Percentiles rank a stretch among this genome's conserved stretches.
Conservation (phyloP, 2,329 filamentous ascomycete species). For the Phyllosticta citrichinensis region DNA sequence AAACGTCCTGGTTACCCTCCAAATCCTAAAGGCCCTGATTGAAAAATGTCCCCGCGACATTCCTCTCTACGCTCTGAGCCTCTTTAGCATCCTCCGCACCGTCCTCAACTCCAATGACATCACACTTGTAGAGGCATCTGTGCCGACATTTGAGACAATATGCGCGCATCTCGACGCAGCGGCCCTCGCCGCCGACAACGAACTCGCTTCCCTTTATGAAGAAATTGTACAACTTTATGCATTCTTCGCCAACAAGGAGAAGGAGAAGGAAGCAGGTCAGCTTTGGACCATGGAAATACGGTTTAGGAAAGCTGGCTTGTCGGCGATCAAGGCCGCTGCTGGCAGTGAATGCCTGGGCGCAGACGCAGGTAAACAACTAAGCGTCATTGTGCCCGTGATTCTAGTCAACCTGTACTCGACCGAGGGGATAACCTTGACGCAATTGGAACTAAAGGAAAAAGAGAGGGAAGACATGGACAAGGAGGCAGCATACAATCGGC, state of each 20-base stretch:
- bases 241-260: constrained; percentile 60
- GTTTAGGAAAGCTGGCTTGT: constrained; percentile 41
- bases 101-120: constrained; percentile 81
- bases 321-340: constrained; percentile 69
- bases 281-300: constrained; percentile 68
- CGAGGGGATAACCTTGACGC: constrained; percentile 57
- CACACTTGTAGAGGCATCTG: constrained; percentile 82
- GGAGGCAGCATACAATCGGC: constrained; percentile 53
- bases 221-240: constrained; percentile 73
- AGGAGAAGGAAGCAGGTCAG: constrained; percentile 39
- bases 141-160: constrained; percentile 77
- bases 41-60: constrained; percentile 88
- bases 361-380: constrained; percentile 65
- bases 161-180: constrained; percentile 83
- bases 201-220: constrained; percentile 73
- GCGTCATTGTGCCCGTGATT: constrained; percentile 72
- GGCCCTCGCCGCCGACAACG: constrained; percentile 73
- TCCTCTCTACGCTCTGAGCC: constrained; percentile 73
- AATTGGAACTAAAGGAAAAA: constrained; percentile 57
- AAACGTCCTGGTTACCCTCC: constrained; percentile 88
- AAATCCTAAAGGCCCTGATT: constrained; percentile 83
- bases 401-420: constrained; percentile 77
- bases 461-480: constrained; percentile 59
- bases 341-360: constrained; percentile 69
- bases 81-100: constrained; percentile 73